Evolutionary conservation across 371 early-diverging fungal species (phyloP).

Genomic region (Mucor irregularis): DNA sequence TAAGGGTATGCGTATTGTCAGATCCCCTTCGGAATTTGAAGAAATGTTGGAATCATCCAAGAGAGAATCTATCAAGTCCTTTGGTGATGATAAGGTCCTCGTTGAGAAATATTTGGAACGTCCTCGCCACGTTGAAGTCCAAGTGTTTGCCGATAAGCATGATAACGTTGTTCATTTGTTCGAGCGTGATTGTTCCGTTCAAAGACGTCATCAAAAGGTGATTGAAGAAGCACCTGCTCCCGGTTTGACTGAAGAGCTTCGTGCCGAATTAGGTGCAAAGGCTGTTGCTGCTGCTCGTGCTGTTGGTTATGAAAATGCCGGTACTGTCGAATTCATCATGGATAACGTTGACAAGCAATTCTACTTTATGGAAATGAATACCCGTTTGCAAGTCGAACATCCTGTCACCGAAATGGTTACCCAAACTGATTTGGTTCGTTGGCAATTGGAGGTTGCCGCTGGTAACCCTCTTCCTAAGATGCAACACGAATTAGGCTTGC

Average conservation of each 20-base stretch:
- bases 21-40: slow-evolving; percentile 74
- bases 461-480: slow-evolving; percentile 77
- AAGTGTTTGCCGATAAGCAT: slow-evolving; percentile 90
- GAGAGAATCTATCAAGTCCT: slow-evolving; percentile 87
- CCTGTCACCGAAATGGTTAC: slow-evolving; percentile 98
- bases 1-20: slow-evolving; percentile 94
- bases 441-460: slow-evolving; percentile 90
- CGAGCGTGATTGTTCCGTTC: slow-evolving; percentile 97
- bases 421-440: slow-evolving; percentile 89
- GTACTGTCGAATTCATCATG: slow-evolving; percentile 98
- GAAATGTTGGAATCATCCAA: slow-evolving; percentile 84
- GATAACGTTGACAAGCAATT: slow-evolving; percentile 85
- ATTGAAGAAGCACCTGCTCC: slow-evolving; percentile 89
- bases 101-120: slow-evolving; percentile 88
- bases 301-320: slow-evolving; percentile 91
- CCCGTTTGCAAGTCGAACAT: slow-evolving; percentile 95
- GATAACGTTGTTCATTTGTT: slow-evolving; percentile 92
- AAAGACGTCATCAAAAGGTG: slow-evolving; percentile 97
- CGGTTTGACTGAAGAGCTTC: slow-evolving; percentile 68
- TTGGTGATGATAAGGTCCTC: slow-evolving; percentile 89
- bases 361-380: slow-evolving; percentile 99
- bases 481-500: slow-evolving; percentile 71
- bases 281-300: slow-evolving; percentile 93
- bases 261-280: slow-evolving; percentile 81
- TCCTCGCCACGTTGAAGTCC: slow-evolving; percentile 96